Evolutionary conservation across 805 yeast genomes (phyloP), one percentile per base, ranked within the genome.

Genomic region (Ogataea angusta): DNA sequence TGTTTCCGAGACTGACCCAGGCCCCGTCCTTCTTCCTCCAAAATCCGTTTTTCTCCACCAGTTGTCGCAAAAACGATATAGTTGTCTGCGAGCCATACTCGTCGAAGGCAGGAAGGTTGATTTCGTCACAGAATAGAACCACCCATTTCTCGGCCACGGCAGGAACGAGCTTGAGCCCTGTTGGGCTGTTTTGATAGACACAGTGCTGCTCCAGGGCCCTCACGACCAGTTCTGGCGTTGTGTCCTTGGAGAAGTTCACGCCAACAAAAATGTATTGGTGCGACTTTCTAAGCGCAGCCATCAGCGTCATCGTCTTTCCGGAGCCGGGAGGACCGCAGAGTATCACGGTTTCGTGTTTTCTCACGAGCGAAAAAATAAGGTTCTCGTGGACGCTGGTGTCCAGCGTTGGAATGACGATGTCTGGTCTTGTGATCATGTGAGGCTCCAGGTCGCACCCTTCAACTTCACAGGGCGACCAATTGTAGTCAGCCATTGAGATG

Each of bases 281-380:
- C 0, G 83, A 70, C 38, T 67, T 68, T 32, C 85, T 66, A 29
- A 91, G 57, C 0, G 88, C 80, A 34, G 82, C 77, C 49, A 86
- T 71, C 14, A 91, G 63, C 0, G 90, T 80, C 98, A 91, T 90
- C 0, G 98, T 90, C 57, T 91, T 91, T 43, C 98, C 98, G 0
- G 96, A 84, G 4, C 98, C 98, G 0, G 98, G 97, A 0, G 98
- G 98, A 2, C 98, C 98, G 62, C 96, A 88, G 16, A 91, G 67
- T 19, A 91, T 67, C 13, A 87, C 58, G 0, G 95, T 78, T 28
- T 65, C 64, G 39, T 75, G 81, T 32, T 76, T 75, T 24, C 68
- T 67, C 26, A 90, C 53, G 2, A 85, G 59, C 0, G 80, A 66
- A 40, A 71, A 73, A 2, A 91, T 68, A 9, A 85, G 53, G 1